Evolutionary conservation across 495 filamentous ascomycete genomes (phyloP).

Genomic region (Tuber indicum): DNA sequence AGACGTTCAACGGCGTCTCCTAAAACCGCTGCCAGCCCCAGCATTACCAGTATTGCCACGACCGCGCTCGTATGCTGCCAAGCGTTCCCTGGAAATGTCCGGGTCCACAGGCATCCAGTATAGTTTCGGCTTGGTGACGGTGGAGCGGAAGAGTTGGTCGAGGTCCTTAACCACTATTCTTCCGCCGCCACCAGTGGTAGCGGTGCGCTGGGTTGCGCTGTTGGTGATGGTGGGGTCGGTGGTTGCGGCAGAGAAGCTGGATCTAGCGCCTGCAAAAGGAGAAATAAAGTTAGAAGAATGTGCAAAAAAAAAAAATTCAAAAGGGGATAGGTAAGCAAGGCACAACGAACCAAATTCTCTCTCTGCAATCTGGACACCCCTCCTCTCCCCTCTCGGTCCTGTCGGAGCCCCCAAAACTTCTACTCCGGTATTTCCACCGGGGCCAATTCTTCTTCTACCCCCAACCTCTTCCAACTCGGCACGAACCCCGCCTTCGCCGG

Average conservation of each 20-base stretch:
- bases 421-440: slow-evolving; percentile 6
- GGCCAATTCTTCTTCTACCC: slow-evolving; percentile 6
- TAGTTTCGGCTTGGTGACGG: slow-evolving; percentile 60
- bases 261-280: neutral
- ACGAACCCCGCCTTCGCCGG: slow-evolving; percentile 49
- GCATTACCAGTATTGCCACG: neutral
- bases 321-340: neutral
- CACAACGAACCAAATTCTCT: slow-evolving; percentile 15
- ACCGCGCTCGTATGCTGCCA: slow-evolving; percentile 16
- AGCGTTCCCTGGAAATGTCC: slow-evolving; percentile 37
- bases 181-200: neutral
- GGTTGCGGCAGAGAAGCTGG: neutral
- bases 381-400: slow-evolving; percentile 25
- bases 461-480: slow-evolving; percentile 52
- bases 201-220: neutral
- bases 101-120: slow-evolving; percentile 57
- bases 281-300: neutral
- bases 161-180: slow-evolving; percentile 41
- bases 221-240: neutral
- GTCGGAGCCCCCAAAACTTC: slow-evolving; percentile 34
- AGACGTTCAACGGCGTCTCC: slow-evolving; percentile 12
- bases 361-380: slow-evolving; percentile 7
- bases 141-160: slow-evolving; percentile 59
- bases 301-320: neutral
- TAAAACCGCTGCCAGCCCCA: neutral